phyloP scores from a whole-genome alignment of 331 rosid species.

The Spiraea crenata region DNA sequence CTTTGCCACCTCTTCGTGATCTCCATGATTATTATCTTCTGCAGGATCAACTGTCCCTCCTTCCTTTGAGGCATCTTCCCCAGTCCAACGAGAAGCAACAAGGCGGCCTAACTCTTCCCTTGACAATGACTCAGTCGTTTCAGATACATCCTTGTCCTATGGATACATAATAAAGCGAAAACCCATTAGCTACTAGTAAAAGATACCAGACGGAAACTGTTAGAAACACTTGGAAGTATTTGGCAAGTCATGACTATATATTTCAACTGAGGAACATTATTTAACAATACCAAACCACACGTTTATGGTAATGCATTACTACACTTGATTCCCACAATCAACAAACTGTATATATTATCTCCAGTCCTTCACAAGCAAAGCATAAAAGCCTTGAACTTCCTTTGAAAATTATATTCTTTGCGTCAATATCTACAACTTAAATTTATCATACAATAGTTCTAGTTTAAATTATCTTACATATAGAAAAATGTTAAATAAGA shows the following conservation, averaged over 20 bases:
- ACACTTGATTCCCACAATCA: not conserved
- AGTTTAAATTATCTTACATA: not conserved
- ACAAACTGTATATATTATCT: not conserved
- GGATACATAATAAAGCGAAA: conserved; percentile 23
- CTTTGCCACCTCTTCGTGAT: conserved; percentile 36
- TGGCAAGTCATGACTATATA: not conserved
- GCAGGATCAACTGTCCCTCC: conserved; percentile 40
- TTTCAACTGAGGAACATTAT: not conserved
- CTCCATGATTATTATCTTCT: conserved; percentile 38
- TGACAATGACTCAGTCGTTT: conserved; percentile 69
- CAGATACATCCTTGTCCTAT: conserved; percentile 54
- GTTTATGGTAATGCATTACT: not conserved
- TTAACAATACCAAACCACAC: not conserved
- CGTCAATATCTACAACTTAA: not conserved
- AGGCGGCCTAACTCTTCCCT: conserved; percentile 96
- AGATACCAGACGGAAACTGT: not conserved
- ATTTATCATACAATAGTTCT: not conserved
- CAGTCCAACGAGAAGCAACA: conserved; percentile 99
- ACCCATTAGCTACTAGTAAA: conserved; percentile 14
- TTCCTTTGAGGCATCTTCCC: conserved; percentile 56
- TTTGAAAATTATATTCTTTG: not conserved
- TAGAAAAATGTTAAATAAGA: not conserved
- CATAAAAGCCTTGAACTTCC: not conserved
- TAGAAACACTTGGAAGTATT: conserved; percentile 3
- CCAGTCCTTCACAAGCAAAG: not conserved